Conservation (phyloP, 352 stramenopile species). For the Phytopythium litorale region DNA sequence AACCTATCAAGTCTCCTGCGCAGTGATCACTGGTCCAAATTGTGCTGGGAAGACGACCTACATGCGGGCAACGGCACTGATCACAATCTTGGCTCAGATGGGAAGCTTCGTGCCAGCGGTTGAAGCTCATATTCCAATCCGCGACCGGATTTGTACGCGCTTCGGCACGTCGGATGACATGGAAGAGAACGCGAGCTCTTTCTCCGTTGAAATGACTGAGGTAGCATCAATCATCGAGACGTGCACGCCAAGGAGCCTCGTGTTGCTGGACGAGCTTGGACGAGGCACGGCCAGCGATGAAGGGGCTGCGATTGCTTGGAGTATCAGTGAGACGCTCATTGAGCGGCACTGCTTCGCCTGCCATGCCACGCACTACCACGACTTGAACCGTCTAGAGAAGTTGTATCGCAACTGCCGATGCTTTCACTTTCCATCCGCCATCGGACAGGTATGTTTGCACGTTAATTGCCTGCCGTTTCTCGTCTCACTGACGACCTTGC, state of each 20-base stretch:
- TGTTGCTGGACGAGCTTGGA: constrained; percentile 91
- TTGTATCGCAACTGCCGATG: constrained; percentile 64
- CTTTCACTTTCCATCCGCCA: constrained; percentile 35
- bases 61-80: constrained; percentile 75
- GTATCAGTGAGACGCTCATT: constrained; percentile 82
- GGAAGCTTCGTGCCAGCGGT: constrained; percentile 87
- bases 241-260: constrained; percentile 60
- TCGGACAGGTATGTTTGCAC: constrained; percentile 2
- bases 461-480: not conserved
- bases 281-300: constrained; percentile 88
- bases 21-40: constrained; percentile 90
- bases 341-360: constrained; percentile 65
- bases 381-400: constrained; percentile 56
- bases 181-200: constrained; percentile 92
- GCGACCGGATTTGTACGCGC: constrained; percentile 88
- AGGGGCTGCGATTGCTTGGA: constrained; percentile 87
- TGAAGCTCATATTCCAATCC: constrained; percentile 75
- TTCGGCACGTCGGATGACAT: constrained; percentile 92
- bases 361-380: constrained; percentile 91
- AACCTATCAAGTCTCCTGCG: not conserved
- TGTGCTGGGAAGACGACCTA: constrained; percentile 92
- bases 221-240: constrained; percentile 83
- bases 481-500: not conserved
- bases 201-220: constrained; percentile 91
- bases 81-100: constrained; percentile 90